Conservation (phyloP, 257 asterid genomes). For the Rehmannia glutinosa region DNA sequence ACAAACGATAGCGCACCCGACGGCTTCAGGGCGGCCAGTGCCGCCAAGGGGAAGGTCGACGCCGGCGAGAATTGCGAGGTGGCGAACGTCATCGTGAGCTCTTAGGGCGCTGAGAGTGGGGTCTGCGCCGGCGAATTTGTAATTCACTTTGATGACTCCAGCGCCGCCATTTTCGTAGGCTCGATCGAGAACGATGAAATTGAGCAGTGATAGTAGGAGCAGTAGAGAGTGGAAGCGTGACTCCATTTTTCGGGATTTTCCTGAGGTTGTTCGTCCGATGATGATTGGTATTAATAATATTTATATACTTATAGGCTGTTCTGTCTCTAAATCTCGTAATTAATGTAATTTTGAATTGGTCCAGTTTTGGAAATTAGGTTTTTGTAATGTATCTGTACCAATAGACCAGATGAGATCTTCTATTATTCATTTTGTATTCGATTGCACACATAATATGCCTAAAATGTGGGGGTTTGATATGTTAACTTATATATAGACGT, state of each 20-base stretch:
- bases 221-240: conserved; percentile 25
- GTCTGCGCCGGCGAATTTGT: conserved; percentile 71
- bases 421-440: too few species aligned
- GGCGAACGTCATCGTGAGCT: conserved; percentile 87
- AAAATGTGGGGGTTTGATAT: too few species aligned
- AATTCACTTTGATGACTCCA: conserved; percentile 58
- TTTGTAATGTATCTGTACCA: too few species aligned
- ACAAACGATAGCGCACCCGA: conserved; percentile 46
- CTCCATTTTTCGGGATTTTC: conserved; percentile 29
- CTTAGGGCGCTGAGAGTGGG: conserved; percentile 71
- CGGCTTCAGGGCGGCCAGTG: conserved; percentile 93
- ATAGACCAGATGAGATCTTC: too few species aligned
- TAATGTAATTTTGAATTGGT: not conserved
- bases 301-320: conserved; percentile 4
- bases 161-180: conserved; percentile 28
- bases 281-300: conserved; percentile 8
- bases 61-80: conserved; percentile 77
- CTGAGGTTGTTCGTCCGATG: conserved; percentile 8
- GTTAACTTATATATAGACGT: too few species aligned
- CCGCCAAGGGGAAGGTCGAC: conserved; percentile 98
- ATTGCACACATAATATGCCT: too few species aligned
- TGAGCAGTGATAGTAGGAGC: conserved; percentile 28
- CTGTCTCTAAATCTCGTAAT: not conserved
- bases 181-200: conserved; percentile 23
- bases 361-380: too few species aligned